Conservation (phyloP, 75 land plant species). For the Selaginella tamariscina region DNA sequence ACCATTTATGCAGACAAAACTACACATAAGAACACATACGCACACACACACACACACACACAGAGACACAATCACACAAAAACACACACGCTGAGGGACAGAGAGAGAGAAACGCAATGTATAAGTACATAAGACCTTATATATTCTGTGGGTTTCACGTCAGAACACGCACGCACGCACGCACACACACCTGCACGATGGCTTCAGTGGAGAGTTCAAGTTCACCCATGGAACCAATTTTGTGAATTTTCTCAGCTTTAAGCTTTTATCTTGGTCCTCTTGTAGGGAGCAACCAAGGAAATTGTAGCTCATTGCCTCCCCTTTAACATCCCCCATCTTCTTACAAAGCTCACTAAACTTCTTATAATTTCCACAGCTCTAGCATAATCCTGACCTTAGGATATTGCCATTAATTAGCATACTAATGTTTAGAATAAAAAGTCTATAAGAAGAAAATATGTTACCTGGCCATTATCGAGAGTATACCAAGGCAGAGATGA, state of each 20-base stretch:
- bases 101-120: too few relatives aligned
- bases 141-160: neutral
- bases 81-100: too few relatives aligned
- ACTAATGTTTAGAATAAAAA: neutral
- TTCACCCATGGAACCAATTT: neutral
- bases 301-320: conserved; percentile 27
- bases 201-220: conserved; percentile 4
- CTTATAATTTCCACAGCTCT: conserved; percentile 26
- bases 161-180: too few relatives aligned
- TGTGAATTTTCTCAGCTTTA: neutral
- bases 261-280: conserved; percentile 23
- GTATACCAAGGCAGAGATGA: conserved; percentile 20
- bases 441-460: neutral
- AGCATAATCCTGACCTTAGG: conserved; percentile 16
- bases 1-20: too few relatives aligned
- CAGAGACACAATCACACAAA: too few relatives aligned
- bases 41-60: too few relatives aligned
- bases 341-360: conserved; percentile 19
- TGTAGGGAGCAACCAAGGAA: conserved; percentile 31
- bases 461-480: conserved; percentile 31
- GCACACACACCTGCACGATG: neutral
- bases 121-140: neutral
- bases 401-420: conserved; percentile 2
- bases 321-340: conserved; percentile 21
- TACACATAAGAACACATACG: too few relatives aligned